Percentiles rank a stretch among this genome's conserved stretches.
Evolutionary conservation across 106 monocot genomes (phyloP).

Genomic region (Dendrobium nobile): DNA sequence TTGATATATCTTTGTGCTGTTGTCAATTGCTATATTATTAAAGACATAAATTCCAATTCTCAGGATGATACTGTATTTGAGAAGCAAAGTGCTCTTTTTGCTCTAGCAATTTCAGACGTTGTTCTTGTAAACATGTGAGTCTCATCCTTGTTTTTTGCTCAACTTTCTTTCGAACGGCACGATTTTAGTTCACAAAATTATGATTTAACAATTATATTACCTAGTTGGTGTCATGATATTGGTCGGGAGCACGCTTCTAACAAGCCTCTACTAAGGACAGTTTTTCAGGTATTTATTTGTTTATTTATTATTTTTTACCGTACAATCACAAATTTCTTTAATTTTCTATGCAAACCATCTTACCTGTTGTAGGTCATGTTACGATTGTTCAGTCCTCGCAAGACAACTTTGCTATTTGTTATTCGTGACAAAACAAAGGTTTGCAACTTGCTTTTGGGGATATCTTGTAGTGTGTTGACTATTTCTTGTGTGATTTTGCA

Average conservation of each 20-base stretch:
- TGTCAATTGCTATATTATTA: background rate
- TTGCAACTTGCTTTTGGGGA: background rate
- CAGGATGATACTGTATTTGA: slow-evolving; percentile 82
- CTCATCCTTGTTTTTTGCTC: background rate
- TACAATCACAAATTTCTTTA: background rate
- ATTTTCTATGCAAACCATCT: too few relatives aligned
- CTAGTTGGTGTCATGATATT: slow-evolving; percentile 86
- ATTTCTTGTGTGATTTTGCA: background rate
- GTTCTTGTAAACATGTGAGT: slow-evolving; percentile 76
- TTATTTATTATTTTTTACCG: background rate
- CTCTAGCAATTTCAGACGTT: slow-evolving; percentile 52
- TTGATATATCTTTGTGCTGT: background rate
- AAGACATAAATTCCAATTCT: background rate
- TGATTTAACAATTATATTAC: slow-evolving; percentile 8
- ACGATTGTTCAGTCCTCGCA: slow-evolving; percentile 52
- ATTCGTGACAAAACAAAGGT: slow-evolving; percentile 64
- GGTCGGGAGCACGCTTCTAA: slow-evolving; percentile 84
- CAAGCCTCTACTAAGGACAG: slow-evolving; percentile 67
- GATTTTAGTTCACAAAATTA: background rate
- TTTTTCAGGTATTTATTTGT: slow-evolving; percentile 45
- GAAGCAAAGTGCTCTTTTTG: slow-evolving; percentile 36
- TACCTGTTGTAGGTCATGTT: slow-evolving; percentile 34
- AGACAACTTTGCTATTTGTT: slow-evolving; percentile 9
- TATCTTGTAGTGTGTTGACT: background rate
- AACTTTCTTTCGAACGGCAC: background rate